Evolutionary conservation across 768 basidiomycete species (phyloP).

Genomic region (Tylopilus subfusipes): DNA sequence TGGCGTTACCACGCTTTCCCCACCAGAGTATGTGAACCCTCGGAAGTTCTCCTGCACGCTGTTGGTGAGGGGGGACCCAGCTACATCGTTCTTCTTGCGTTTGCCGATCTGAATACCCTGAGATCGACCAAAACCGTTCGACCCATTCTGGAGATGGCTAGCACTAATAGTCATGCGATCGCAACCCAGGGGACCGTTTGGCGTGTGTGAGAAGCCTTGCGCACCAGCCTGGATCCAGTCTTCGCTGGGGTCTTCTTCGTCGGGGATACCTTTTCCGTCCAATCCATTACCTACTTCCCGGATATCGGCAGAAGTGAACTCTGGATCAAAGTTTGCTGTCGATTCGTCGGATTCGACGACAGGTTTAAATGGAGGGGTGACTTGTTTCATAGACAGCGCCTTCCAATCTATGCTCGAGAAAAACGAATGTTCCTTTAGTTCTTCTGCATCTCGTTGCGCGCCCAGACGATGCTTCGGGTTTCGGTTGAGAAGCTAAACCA

Average conservation of each 20-base stretch:
- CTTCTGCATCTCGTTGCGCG: constrained; percentile 83
- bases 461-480: constrained; percentile 98
- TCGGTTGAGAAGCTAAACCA: constrained; percentile 83
- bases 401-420: constrained; percentile 92
- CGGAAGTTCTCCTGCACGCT: constrained; percentile 96
- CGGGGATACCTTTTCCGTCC: constrained; percentile 42
- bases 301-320: constrained; percentile 93
- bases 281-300: constrained; percentile 60
- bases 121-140: constrained; percentile 16
- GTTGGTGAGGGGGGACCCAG: constrained; percentile 74
- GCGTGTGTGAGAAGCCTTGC: constrained; percentile 46
- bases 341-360: constrained; percentile 97
- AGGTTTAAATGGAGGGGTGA: constrained; percentile 97
- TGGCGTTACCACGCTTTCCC: constrained; percentile 57
- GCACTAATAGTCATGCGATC: constrained; percentile 34
- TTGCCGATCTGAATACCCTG: constrained; percentile 51
- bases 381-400: constrained; percentile 79
- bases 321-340: constrained; percentile 96
- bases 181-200: constrained; percentile 75
- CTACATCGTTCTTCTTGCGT: constrained; percentile 41
- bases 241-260: constrained; percentile 67
- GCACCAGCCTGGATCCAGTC: constrained; percentile 43
- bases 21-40: constrained; percentile 87
- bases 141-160: constrained; percentile 12
- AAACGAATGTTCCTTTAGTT: constrained; percentile 95